Percentiles rank a stretch among this genome's conserved stretches.
Evolutionary conservation across 768 basidiomycete genomes (phyloP).

Genomic region (Phlegmacium glaucopus): DNA sequence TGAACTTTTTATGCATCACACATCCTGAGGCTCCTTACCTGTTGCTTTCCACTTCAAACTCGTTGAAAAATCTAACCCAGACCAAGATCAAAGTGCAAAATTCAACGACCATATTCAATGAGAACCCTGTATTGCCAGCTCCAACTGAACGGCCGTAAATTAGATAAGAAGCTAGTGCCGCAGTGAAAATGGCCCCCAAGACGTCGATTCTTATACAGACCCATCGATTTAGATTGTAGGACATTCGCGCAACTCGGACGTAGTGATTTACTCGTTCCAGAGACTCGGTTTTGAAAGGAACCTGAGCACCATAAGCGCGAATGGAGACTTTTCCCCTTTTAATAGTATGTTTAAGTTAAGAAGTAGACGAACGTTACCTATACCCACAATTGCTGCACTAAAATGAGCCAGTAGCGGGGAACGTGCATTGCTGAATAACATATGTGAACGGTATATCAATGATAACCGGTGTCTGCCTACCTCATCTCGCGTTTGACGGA

Average conservation of each 20-base stretch:
- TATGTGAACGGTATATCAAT: too few species aligned
- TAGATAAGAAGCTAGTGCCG: slow-evolving; percentile 53
- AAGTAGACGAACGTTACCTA: slow-evolving; percentile 27
- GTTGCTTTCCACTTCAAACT: slow-evolving; percentile 39
- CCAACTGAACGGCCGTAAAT: too few species aligned
- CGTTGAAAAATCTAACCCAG: slow-evolving; percentile 40
- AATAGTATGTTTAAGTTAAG: neutral
- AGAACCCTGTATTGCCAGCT: too few species aligned
- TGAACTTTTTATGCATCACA: neutral
- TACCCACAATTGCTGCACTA: too few species aligned
- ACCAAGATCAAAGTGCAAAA: slow-evolving; percentile 56
- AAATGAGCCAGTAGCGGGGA: too few species aligned
- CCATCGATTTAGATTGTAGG: slow-evolving; percentile 43
- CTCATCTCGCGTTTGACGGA: slow-evolving; percentile 43
- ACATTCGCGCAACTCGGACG: slow-evolving; percentile 38
- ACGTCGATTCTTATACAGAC: slow-evolving; percentile 51
- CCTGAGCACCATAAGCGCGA: slow-evolving; percentile 61
- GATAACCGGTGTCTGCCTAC: too few species aligned
- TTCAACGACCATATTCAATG: too few species aligned
- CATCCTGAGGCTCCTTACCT: slow-evolving; percentile 12
- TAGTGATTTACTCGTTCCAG: slow-evolving; percentile 51
- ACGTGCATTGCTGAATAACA: too few species aligned
- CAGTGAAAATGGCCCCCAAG: slow-evolving; percentile 53
- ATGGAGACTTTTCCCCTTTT: slow-evolving; percentile 43
- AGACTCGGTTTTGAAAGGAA: slow-evolving; percentile 40